A percentile compares a stretch with the other conserved stretches of the same genome.
Evolutionary conservation across 2,329 filamentous ascomycete genomes (phyloP).

Genomic region (Trichoderma cornu-damae): DNA sequence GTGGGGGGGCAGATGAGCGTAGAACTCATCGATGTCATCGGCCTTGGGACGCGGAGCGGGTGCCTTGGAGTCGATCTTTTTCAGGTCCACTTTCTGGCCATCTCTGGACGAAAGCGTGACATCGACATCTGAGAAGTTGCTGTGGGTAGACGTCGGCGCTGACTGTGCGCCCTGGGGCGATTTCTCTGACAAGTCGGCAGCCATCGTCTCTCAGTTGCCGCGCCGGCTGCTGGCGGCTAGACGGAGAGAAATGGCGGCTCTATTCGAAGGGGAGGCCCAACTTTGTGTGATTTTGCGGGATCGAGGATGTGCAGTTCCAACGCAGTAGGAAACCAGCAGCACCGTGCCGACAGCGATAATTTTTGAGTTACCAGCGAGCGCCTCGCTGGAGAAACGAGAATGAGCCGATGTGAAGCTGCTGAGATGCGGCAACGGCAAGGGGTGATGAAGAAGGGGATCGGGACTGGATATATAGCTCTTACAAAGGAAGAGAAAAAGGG

Average conservation of each 20-base stretch:
- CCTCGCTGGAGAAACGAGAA: not conserved
- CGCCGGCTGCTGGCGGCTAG: conserved; percentile 8
- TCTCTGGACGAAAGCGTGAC: conserved; percentile 1
- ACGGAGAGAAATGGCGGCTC: not conserved
- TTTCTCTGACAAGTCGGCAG: conserved; percentile 13
- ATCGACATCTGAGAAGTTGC: conserved; percentile 14
- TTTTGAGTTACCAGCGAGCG: conserved; percentile 3
- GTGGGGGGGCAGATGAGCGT: conserved; percentile 57
- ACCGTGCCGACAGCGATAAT: not conserved
- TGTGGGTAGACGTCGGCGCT: conserved; percentile 10
- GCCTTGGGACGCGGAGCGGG: conserved; percentile 20
- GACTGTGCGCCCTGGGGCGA: not conserved
- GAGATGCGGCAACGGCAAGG: not conserved
- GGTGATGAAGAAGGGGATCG: not conserved
- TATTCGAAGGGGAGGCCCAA: not conserved
- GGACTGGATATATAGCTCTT: not conserved
- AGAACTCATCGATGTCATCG: conserved; percentile 47
- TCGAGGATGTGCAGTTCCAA: conserved; percentile 1
- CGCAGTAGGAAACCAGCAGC: not conserved
- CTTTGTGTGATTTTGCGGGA: not conserved
- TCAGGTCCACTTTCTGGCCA: conserved; percentile 4
- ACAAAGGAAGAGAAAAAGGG: not conserved
- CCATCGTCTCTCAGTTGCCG: conserved; percentile 12
- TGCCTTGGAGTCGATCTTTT: conserved; percentile 16
- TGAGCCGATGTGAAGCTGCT: not conserved